Percentiles rank a stretch among this genome's conserved stretches.
Conservation (phyloP, 1,284 basidiomycete genomes). For the Leucoagaricus sp. region DNA sequence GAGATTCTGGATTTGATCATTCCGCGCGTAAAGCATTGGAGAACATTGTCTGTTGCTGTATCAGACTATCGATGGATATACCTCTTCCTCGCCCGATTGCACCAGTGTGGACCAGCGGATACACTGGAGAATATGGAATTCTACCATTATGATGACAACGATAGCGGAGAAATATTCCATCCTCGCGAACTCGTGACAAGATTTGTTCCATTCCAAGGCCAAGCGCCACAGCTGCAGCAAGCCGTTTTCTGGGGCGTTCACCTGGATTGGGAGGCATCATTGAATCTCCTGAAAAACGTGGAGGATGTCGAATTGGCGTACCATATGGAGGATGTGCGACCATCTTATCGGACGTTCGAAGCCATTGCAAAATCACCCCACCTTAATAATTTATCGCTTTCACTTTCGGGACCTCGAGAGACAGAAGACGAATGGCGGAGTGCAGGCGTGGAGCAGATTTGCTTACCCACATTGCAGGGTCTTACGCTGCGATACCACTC, state of each 20-base stretch:
- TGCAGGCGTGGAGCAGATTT: conserved; percentile 33
- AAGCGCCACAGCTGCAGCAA: conserved; percentile 50
- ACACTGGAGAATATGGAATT: conserved; percentile 51
- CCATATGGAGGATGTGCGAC: conserved; percentile 57
- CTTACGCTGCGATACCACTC: conserved; percentile 52
- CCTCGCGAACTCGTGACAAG: conserved; percentile 35
- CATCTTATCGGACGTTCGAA: conserved; percentile 49
- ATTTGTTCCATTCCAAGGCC: conserved; percentile 52
- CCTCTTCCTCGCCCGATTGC: conserved; percentile 41
- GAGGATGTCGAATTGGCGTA: conserved; percentile 56
- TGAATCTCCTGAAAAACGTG: conserved; percentile 42
- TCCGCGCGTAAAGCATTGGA: conserved; percentile 56
- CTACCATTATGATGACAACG: conserved; percentile 49
- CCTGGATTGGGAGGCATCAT: conserved; percentile 54
- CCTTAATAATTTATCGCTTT: conserved; percentile 48
- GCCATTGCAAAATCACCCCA: conserved; percentile 51
- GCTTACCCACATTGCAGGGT: conserved; percentile 47
- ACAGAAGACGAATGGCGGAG: conserved; percentile 24
- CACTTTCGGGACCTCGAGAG: conserved; percentile 50
- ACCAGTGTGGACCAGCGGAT: conserved; percentile 45
- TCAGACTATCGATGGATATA: conserved; percentile 49
- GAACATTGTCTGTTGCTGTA: conserved; percentile 44
- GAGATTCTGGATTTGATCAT: conserved; percentile 49
- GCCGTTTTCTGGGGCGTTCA: conserved; percentile 64
- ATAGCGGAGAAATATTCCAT: conserved; percentile 41